Percentiles rank a stretch among this genome's conserved stretches.
Evolutionary conservation across 1,284 basidiomycete species (phyloP).

Genomic region (Singerocomus rubriflavus): DNA sequence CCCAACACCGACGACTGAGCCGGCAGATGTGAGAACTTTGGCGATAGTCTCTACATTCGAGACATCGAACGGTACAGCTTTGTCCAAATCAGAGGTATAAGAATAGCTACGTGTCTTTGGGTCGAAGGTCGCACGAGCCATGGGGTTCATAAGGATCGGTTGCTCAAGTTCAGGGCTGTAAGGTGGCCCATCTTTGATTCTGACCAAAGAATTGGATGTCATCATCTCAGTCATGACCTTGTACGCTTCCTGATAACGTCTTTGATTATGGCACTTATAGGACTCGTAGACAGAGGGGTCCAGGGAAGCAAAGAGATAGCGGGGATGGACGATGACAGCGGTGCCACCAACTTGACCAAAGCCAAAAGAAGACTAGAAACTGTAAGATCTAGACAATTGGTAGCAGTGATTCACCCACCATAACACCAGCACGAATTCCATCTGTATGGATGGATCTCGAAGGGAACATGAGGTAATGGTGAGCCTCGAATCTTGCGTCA

Average conservation of each 20-base stretch:
- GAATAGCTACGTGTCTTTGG: slow-evolving; percentile 82
- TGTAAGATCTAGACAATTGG: background rate
- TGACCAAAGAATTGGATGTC: slow-evolving; percentile 89
- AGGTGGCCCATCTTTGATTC: slow-evolving; percentile 94
- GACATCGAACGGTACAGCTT: slow-evolving; percentile 50
- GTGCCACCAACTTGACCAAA: slow-evolving; percentile 99
- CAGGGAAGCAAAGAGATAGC: slow-evolving; percentile 85
- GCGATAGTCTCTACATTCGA: slow-evolving; percentile 68
- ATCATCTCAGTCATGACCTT: slow-evolving; percentile 95
- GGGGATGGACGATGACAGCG: slow-evolving; percentile 85
- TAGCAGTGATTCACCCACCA: slow-evolving; percentile 47
- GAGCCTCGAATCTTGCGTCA: slow-evolving; percentile 88
- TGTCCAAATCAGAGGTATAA: slow-evolving; percentile 67
- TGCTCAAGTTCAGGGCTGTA: slow-evolving; percentile 87
- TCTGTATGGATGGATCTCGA: slow-evolving; percentile 94
- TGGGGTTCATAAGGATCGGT: slow-evolving; percentile 88
- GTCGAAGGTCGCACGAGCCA: slow-evolving; percentile 84
- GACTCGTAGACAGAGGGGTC: slow-evolving; percentile 69
- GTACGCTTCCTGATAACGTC: slow-evolving; percentile 77
- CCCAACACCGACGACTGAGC: slow-evolving; percentile 68
- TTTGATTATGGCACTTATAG: slow-evolving; percentile 72
- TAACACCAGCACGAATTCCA: slow-evolving; percentile 85
- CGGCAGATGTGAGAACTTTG: slow-evolving; percentile 47
- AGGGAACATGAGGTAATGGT: slow-evolving; percentile 93
- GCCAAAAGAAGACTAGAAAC: slow-evolving; percentile 85